These are phyloP conservation scores for Aspergillus diversus DNA, from an alignment of 495 filamentous ascomycete species.

Conservation along the genomic window DNA sequence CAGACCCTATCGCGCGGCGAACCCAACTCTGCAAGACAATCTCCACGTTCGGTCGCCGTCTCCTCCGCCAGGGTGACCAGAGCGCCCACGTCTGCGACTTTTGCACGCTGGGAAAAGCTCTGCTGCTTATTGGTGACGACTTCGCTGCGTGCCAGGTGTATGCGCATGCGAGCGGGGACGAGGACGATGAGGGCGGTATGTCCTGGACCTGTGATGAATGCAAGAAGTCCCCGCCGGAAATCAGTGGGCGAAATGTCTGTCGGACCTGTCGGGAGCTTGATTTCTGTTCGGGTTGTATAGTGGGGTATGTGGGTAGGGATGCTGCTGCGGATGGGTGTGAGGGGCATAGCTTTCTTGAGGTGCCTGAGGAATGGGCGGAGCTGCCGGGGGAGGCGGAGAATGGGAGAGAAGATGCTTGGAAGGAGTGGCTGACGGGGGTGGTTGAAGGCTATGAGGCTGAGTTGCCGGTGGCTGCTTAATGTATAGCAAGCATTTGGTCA, in stretches of 20 bases:
- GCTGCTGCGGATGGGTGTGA: background rate
- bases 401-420: slow-evolving; percentile 2
- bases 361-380: background rate
- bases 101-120: background rate
- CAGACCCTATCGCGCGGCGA: background rate
- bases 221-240: background rate
- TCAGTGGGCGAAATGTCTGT: background rate
- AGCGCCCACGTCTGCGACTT: background rate
- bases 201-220: background rate
- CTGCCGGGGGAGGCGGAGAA: background rate
- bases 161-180: background rate
- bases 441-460: background rate
- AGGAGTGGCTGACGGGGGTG: background rate
- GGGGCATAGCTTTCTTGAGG: background rate
- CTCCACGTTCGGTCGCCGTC: background rate
- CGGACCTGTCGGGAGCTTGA: background rate
- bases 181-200: background rate
- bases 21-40: slow-evolving; percentile 2
- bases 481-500: background rate
- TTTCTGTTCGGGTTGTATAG: background rate
- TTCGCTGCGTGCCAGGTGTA: background rate
- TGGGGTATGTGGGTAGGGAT: background rate
- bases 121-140: background rate
- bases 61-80: background rate
- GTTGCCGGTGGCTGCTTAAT: too few relatives aligned